Percentiles rank a stretch among this genome's conserved stretches.
Conservation (phyloP, 768 basidiomycete genomes). For the Calocera cornea region DNA sequence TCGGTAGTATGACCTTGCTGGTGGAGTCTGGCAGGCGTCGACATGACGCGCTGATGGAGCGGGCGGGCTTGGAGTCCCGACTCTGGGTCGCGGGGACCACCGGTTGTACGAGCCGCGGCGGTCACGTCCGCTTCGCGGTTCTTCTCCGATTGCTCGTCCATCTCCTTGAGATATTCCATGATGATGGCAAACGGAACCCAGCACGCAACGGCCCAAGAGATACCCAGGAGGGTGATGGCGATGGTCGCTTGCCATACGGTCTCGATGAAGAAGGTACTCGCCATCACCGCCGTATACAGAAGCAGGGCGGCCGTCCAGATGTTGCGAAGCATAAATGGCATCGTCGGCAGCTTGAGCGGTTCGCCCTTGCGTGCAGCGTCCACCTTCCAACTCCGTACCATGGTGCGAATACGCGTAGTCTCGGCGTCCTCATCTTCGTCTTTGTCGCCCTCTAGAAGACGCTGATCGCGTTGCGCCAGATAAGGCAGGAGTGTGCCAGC, state of each 20-base stretch:
- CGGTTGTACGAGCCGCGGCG: slow-evolving; percentile 5
- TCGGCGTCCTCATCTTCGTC: slow-evolving; percentile 69
- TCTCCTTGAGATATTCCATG: slow-evolving; percentile 85
- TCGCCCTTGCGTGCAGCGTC: slow-evolving; percentile 67
- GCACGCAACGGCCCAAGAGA: slow-evolving; percentile 95
- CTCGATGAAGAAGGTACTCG: slow-evolving; percentile 73
- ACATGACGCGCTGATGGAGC: slow-evolving; percentile 22
- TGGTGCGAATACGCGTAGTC: slow-evolving; percentile 49
- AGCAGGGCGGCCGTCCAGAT: slow-evolving; percentile 85
- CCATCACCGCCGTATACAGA: slow-evolving; percentile 62
- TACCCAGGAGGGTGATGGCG: slow-evolving; percentile 72
- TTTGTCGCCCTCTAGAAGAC: slow-evolving; percentile 49
- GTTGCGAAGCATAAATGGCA: slow-evolving; percentile 83
- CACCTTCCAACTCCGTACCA: slow-evolving; percentile 68
- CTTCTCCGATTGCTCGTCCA: slow-evolving; percentile 29
- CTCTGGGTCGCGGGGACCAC: slow-evolving; percentile 30
- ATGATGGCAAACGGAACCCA: slow-evolving; percentile 97
- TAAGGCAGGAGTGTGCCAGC: slow-evolving; percentile 73
- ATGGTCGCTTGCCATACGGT: slow-evolving; percentile 59
- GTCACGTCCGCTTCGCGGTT: not conserved
- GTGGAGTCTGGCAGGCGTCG: slow-evolving; percentile 21
- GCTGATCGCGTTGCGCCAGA: slow-evolving; percentile 66
- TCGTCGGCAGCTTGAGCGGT: slow-evolving; percentile 64
- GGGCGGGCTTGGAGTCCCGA: slow-evolving; percentile 29
- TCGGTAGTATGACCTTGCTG: slow-evolving; percentile 16